Percentiles rank a stretch among this genome's conserved stretches.
Conservation (phyloP, 305 asterid species). For the Fraxinus baroniana region DNA sequence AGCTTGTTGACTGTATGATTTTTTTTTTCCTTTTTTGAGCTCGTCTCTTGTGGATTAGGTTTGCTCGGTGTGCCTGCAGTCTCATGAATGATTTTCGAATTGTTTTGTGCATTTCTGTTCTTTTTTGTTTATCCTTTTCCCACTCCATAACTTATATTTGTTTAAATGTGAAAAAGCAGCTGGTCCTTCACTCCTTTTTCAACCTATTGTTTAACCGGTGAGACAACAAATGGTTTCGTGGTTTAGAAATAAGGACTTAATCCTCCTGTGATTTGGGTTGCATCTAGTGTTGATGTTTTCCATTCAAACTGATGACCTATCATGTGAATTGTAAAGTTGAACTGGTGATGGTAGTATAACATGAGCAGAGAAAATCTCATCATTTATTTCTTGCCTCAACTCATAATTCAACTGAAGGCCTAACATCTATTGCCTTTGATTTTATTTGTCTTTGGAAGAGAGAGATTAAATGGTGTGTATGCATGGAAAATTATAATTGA, state of each 20-base stretch:
- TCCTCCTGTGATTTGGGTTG: neutral
- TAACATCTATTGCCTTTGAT: neutral
- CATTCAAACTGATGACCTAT: neutral
- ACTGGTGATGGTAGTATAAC: neutral
- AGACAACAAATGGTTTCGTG: neutral
- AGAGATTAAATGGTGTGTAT: neutral
- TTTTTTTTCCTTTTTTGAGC: neutral
- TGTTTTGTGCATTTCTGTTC: neutral
- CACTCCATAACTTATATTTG: neutral
- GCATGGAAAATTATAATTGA: neutral
- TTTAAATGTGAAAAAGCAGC: neutral
- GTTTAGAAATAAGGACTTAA: neutral
- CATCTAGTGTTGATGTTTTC: neutral
- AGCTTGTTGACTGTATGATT: neutral
- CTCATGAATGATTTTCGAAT: neutral
- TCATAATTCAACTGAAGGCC: neutral
- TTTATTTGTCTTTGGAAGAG: neutral
- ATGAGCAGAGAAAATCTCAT: neutral
- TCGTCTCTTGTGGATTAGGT: neutral
- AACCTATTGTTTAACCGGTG: neutral
- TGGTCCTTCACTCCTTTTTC: neutral
- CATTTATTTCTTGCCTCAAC: neutral
- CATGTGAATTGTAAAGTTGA: neutral
- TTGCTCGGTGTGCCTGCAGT: neutral
- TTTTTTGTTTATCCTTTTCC: neutral